A percentile compares a stretch with the other conserved stretches of the same genome.
These are phyloP conservation scores for Comarum palustre DNA, from an alignment of 306 rosid species.

Conservation along the genomic window DNA sequence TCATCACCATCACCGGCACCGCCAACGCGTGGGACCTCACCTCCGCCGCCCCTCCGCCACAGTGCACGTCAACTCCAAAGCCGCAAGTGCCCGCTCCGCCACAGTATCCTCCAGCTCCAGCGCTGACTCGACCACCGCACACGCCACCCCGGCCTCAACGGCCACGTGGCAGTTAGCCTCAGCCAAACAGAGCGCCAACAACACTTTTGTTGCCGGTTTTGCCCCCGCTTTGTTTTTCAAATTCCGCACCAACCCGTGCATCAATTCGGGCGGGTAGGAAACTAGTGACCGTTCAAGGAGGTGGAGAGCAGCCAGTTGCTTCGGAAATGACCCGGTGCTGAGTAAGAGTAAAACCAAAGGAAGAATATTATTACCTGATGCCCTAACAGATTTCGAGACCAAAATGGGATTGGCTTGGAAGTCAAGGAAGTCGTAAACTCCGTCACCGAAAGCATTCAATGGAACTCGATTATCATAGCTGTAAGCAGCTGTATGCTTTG, in stretches of 20 bases:
- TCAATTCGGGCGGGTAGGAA: conserved; percentile 66
- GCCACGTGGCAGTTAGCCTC: conserved; percentile 74
- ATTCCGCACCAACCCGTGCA: conserved; percentile 50
- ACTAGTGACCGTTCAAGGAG: conserved; percentile 77
- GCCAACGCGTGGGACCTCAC: conserved; percentile 77
- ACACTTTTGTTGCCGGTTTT: conserved; percentile 55
- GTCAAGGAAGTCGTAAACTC: conserved; percentile 57
- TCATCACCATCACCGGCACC: conserved; percentile 86
- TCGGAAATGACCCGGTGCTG: conserved; percentile 46
- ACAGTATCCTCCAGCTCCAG: conserved; percentile 64
- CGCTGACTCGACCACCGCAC: conserved; percentile 62
- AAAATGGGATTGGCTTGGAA: conserved; percentile 53
- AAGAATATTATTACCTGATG: conserved; percentile 35
- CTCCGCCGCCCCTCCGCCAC: conserved; percentile 72
- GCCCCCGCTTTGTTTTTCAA: conserved; percentile 38
- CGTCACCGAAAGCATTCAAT: conserved; percentile 46
- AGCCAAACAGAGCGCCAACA: conserved; percentile 77
- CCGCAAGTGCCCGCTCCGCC: conserved; percentile 76
- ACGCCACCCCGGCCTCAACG: conserved; percentile 72
- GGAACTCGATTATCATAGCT: conserved; percentile 63
- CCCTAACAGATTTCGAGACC: conserved; percentile 48
- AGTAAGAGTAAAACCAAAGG: conserved; percentile 3
- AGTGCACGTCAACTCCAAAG: conserved; percentile 80
- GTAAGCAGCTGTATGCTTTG: conserved; percentile 51
- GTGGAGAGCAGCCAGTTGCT: conserved; percentile 54